These are phyloP conservation scores for Arthrobotrys megalospora DNA, from an alignment of 2,329 filamentous ascomycete genomes.

Conservation along the genomic window DNA sequence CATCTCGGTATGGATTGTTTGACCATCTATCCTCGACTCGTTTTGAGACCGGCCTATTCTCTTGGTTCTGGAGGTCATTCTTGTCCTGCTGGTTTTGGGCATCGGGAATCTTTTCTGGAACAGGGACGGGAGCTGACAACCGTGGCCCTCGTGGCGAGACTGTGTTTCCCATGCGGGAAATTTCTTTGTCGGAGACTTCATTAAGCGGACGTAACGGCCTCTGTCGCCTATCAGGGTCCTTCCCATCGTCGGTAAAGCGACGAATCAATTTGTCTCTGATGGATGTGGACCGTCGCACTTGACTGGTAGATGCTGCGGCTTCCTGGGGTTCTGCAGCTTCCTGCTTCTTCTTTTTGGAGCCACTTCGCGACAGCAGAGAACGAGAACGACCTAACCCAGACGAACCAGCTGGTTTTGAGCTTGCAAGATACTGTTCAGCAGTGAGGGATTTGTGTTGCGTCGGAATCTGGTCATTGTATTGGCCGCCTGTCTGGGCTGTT, in stretches of 20 bases:
- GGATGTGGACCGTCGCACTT: constrained; percentile 43
- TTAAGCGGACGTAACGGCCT: constrained; percentile 50
- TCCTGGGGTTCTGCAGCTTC: constrained; percentile 26
- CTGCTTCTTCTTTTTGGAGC: constrained; percentile 35
- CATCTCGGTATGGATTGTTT: constrained; percentile 58
- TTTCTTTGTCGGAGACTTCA: constrained; percentile 55
- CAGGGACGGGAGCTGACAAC: constrained; percentile 18
- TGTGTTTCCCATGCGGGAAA: constrained; percentile 56
- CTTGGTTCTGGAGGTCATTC: constrained; percentile 57
- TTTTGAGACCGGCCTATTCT: constrained; percentile 47
- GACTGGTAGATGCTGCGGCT: background rate
- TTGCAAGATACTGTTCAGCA: constrained; percentile 29
- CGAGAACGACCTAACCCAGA: constrained; percentile 34
- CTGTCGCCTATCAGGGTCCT: constrained; percentile 51
- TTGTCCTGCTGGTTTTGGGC: constrained; percentile 45
- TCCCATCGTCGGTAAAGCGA: constrained; percentile 57
- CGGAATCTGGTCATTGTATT: constrained; percentile 58
- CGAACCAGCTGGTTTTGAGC: constrained; percentile 5
- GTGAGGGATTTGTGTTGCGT: constrained; percentile 60
- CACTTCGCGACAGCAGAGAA: constrained; percentile 41
- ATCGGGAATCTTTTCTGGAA: constrained; percentile 40
- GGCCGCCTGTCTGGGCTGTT: constrained; percentile 59
- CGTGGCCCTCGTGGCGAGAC: constrained; percentile 41
- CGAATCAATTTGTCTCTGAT: constrained; percentile 59
- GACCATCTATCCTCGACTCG: constrained; percentile 53